Percentiles rank a stretch among this genome's conserved stretches.
Evolutionary conservation across 2,329 filamentous ascomycete genomes (phyloP).

Genomic region (Erysiphe pulchra): DNA sequence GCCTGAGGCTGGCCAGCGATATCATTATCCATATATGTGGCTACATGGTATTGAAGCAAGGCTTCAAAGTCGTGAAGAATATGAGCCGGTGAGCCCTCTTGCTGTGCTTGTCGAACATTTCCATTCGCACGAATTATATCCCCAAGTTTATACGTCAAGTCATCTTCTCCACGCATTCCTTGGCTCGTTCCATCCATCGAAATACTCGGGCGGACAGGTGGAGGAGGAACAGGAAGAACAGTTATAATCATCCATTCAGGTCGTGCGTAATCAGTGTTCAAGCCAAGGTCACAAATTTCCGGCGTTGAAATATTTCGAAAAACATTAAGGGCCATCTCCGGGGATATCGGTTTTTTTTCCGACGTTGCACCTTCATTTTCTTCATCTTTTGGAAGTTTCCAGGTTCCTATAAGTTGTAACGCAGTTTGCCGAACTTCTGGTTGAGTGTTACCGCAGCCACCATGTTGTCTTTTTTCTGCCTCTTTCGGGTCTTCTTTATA

Average conservation of each 20-base stretch:
- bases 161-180: constrained; percentile 86
- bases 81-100: constrained; percentile 77
- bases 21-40: constrained; percentile 99
- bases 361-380: constrained; percentile 42
- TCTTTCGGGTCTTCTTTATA: constrained; percentile 32
- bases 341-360: constrained; percentile 61
- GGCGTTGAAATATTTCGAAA: constrained; percentile 63
- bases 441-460: constrained; percentile 79
- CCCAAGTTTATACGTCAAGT: constrained; percentile 96
- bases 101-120: constrained; percentile 74
- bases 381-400: constrained; percentile 48
- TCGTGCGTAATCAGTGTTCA: constrained; percentile 84
- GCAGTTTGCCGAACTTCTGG: constrained; percentile 73
- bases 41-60: constrained; percentile 88
- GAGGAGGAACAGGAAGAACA: constrained; percentile 81
- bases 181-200: constrained; percentile 86
- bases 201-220: constrained; percentile 87
- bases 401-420: constrained; percentile 53
- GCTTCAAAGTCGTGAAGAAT: constrained; percentile 78
- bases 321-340: constrained; percentile 62
- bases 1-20: constrained; percentile 88
- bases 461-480: constrained; percentile 34
- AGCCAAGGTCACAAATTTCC: constrained; percentile 64
- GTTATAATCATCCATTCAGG: constrained; percentile 98
- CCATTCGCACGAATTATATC: constrained; percentile 96